Base-by-base conservation (phyloP, 768 basidiomycete genomes). In the Boletus barrowsii region DNA sequence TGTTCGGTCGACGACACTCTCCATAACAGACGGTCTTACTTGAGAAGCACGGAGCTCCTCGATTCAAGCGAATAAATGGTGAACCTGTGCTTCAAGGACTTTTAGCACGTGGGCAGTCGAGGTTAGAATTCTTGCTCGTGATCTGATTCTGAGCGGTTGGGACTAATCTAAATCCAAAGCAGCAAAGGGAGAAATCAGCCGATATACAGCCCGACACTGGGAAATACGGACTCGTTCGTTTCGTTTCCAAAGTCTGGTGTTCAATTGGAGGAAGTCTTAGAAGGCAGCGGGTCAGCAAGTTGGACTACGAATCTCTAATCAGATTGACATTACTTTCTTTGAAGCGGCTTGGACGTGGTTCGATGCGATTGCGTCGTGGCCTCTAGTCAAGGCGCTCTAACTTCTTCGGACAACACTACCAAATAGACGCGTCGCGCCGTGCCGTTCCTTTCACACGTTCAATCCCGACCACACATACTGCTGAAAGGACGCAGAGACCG, bases 381-480 rank as follows among this genome's bases (percentile, higher is more conserved):
- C 8, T 7, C 7, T 22, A 8, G 7, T 5, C 5, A 10, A 33
- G 11, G 33, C 33, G 33, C 33, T 29, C 33, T 14, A 35, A 5
- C 33, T 35, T 35, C 33, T 13, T 22, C n/a, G 22, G 5, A 4
- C 29, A 62, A 62, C 35, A 59, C 30, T 0, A 8, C 40, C 54
- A 63, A 62, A 62, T 40, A 49, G 32, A 53, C 57, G 61, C 57
- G 61, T 53, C 57, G 61, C 61, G 24, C 24, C 46, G 11, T 10
- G 18, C 10, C 35, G 26, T 29, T 7, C n/a, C 39, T 32, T 56
- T 49, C 24, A 48, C 47, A 43, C 36, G 46, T 49, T 24, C 30
- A 1, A 41, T 43, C 32, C 7, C 22, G 20, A 26, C 47, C 36
- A 40, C 37, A 4, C 43, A 29, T 10, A 22, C 46, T 22, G 32